Percentiles rank a stretch among this genome's conserved stretches.
phyloP scores from a whole-genome alignment of 805 yeast species.

The Scheffersomyces ergatensis region DNA sequence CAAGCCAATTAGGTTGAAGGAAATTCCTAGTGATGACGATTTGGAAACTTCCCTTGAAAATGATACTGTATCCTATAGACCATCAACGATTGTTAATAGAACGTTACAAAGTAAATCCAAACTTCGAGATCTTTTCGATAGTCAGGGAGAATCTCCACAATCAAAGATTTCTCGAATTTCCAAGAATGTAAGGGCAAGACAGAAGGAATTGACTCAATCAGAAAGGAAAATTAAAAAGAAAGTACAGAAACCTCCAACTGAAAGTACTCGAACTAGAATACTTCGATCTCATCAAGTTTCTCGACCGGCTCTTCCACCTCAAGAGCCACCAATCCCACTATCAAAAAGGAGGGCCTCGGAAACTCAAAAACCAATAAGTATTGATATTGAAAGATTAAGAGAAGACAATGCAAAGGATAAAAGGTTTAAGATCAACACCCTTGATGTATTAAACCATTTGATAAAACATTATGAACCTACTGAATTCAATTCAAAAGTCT shows the following conservation, averaged over 20 bases:
- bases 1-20: neutral
- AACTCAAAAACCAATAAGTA: slow-evolving; percentile 24
- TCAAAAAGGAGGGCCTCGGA: slow-evolving; percentile 17
- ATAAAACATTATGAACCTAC: slow-evolving; percentile 27
- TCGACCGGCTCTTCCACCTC: slow-evolving; percentile 6
- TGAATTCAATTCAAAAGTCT: slow-evolving; percentile 6
- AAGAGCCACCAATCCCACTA: slow-evolving; percentile 10
- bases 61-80: neutral
- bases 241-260: neutral
- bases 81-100: neutral
- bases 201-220: neutral
- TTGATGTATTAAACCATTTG: slow-evolving; percentile 36
- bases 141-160: neutral
- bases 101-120: neutral
- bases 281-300: slow-evolving; percentile 1
- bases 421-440: slow-evolving; percentile 26
- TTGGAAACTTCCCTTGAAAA: slow-evolving; percentile 1
- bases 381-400: slow-evolving; percentile 27
- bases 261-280: neutral
- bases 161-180: neutral
- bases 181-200: neutral
- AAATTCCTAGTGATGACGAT: slow-evolving; percentile 1
- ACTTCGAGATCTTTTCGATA: neutral
- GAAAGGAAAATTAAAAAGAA: neutral
- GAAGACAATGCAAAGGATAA: slow-evolving; percentile 18